These are phyloP conservation scores for Mycosphaerella arachidis DNA, from an alignment of 2,329 filamentous ascomycete genomes.

Conservation along the genomic window DNA sequence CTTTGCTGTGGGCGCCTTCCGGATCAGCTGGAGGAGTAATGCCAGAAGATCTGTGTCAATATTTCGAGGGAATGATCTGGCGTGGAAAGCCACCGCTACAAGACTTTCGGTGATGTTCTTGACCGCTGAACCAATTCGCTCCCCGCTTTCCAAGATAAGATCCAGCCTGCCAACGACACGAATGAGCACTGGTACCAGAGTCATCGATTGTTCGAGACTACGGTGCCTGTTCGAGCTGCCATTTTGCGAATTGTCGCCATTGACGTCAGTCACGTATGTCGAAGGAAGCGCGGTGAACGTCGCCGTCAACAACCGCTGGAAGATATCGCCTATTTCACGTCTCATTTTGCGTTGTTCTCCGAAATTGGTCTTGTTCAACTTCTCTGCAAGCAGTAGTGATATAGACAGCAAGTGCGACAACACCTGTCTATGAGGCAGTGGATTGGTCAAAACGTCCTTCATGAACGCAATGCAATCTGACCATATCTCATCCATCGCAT, in stretches of 20 bases:
- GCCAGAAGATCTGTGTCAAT: slow-evolving; percentile 66
- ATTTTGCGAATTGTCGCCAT: slow-evolving; percentile 29
- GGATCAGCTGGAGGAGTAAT: slow-evolving; percentile 71
- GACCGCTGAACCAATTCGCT: slow-evolving; percentile 74
- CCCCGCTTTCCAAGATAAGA: slow-evolving; percentile 77
- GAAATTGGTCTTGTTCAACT: slow-evolving; percentile 97
- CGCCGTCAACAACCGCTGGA: slow-evolving; percentile 81
- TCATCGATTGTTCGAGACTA: slow-evolving; percentile 55
- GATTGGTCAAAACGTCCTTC: slow-evolving; percentile 84
- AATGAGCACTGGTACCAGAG: slow-evolving; percentile 75
- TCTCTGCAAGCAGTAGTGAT: slow-evolving; percentile 82
- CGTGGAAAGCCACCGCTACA: slow-evolving; percentile 74
- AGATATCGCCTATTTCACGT: slow-evolving; percentile 85
- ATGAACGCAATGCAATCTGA: slow-evolving; percentile 87
- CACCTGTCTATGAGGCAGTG: slow-evolving; percentile 89
- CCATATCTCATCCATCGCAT: slow-evolving; percentile 98
- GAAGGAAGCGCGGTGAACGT: slow-evolving; percentile 66
- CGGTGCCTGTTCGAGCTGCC: slow-evolving; percentile 23
- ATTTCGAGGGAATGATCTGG: slow-evolving; percentile 82
- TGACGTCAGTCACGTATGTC: slow-evolving; percentile 17
- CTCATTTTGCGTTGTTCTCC: slow-evolving; percentile 91
- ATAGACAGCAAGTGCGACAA: slow-evolving; percentile 83
- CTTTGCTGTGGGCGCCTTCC: slow-evolving; percentile 75
- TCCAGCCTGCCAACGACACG: slow-evolving; percentile 74
- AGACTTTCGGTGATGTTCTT: slow-evolving; percentile 78